These are phyloP conservation scores for Metschnikowia dekortorum DNA, from an alignment of 805 yeast genomes.

Conservation along the genomic window DNA sequence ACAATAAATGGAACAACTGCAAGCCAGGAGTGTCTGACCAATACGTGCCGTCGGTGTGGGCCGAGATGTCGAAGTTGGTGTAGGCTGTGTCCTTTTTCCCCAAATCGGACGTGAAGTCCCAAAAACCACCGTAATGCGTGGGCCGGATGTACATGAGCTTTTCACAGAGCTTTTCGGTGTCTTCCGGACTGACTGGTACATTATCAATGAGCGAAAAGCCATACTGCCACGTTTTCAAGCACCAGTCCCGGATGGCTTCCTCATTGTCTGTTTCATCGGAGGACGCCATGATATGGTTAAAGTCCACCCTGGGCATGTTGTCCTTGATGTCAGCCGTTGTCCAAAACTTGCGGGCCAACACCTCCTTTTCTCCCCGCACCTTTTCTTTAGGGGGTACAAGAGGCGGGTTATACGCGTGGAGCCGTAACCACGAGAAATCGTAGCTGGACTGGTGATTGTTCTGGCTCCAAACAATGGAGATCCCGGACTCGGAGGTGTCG, in stretches of 20 bases:
- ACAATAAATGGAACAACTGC: conserved; percentile 61
- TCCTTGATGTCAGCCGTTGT: conserved; percentile 34
- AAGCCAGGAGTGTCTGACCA: conserved; percentile 72
- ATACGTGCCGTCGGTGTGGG: conserved; percentile 73
- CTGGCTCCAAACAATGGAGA: conserved; percentile 36
- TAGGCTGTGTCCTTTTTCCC: conserved; percentile 69
- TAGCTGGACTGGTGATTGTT: conserved; percentile 36
- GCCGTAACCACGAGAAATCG: conserved; percentile 39
- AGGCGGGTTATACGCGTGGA: conserved; percentile 52
- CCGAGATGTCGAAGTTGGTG: conserved; percentile 58
- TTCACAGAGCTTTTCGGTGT: conserved; percentile 54
- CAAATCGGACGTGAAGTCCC: conserved; percentile 72
- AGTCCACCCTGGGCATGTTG: conserved; percentile 47
- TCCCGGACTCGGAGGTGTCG: conserved; percentile 10
- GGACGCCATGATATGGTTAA: conserved; percentile 39
- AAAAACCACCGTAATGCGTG: conserved; percentile 76
- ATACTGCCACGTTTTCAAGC: conserved; percentile 46
- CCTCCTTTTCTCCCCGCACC: conserved; percentile 23
- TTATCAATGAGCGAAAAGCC: conserved; percentile 62
- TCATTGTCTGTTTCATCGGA: conserved; percentile 26
- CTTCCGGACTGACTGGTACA: conserved; percentile 58
- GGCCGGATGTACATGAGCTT: conserved; percentile 57
- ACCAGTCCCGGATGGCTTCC: conserved; percentile 52
- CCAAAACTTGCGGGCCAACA: conserved; percentile 42
- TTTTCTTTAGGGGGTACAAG: conserved; percentile 30